phyloP scores from a whole-genome alignment of 257 asterid genomes.

The Solanum paucissectum region DNA sequence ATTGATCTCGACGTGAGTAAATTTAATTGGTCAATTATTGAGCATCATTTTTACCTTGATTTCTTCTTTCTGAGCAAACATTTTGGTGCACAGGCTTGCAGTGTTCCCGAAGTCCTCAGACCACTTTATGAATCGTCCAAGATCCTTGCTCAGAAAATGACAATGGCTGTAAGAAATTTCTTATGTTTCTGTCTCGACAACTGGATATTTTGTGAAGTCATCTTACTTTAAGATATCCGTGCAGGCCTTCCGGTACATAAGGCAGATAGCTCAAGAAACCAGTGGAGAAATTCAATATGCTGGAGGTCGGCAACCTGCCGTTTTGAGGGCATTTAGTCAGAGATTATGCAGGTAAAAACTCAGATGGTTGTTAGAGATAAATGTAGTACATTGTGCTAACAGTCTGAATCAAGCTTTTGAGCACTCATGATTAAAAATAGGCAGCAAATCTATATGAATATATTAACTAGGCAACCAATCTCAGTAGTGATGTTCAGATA shows the following conservation, averaged over 20 bases:
- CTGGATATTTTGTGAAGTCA: neutral
- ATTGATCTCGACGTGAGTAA: conserved; percentile 65
- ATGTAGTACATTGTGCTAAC: neutral
- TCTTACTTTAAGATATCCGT: neutral
- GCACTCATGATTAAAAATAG: neutral
- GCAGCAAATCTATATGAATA: neutral
- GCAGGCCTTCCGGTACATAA: conserved; percentile 73
- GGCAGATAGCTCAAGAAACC: conserved; percentile 88
- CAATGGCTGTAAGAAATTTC: conserved; percentile 63
- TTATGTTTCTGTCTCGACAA: neutral
- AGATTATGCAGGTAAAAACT: conserved; percentile 56
- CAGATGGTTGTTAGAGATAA: neutral
- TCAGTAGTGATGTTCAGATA: neutral
- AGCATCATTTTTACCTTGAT: neutral
- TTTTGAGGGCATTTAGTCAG: conserved; percentile 76
- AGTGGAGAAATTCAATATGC: conserved; percentile 75
- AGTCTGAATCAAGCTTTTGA: neutral
- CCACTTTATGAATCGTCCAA: conserved; percentile 95
- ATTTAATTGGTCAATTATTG: neutral
- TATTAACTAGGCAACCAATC: neutral
- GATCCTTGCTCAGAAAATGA: conserved; percentile 92
- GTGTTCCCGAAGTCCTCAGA: conserved; percentile 89
- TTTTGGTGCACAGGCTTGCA: conserved; percentile 38
- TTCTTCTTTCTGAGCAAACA: neutral
- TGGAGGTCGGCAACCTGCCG: conserved; percentile 88